Base-by-base conservation (phyloP, 2,329 filamentous ascomycete species). In the Diplocarpon mali region DNA sequence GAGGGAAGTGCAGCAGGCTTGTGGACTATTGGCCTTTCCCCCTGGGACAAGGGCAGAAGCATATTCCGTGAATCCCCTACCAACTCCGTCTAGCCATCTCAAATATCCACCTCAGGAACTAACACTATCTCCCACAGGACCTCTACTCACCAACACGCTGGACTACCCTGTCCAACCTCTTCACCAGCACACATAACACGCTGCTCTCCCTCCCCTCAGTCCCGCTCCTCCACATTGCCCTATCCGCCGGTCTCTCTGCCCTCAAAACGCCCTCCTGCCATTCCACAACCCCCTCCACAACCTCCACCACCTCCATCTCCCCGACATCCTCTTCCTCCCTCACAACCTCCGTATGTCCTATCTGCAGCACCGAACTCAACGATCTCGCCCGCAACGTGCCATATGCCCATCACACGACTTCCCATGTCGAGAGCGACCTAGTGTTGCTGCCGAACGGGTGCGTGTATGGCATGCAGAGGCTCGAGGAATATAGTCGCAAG, bases 241-340 rank as follows among this genome's bases (percentile, higher is more conserved):
- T 98, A 9, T 87, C 83, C 1, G 88, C 89, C 0, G 92, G 92
- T 7, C 75, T 98, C 9, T 95, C 89, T 0, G 89, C 92, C 1
- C 80, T 98, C 53, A 98, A 98, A 65, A 96, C 92, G 1, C 92
- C 92, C 0, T 81, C 87, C 13, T 98, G 92, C 62, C 89, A 96
- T 66, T 83, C 83, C 1, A 49, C 53, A 2, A 52, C 59, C 27
- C 14, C 28, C 30, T 40, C 50, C 9, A 50, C 49, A 10, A 49
- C 49, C 20, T 47, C 46, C 2, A 53, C 60, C 38, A 57, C 46
- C 2, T 54, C 60, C 40, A 57, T 57, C 7, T 56, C 55, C 15
- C 53, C 57, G 17, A 58, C 54, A 40, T 60, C 63, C 40, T 56
- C 57, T 0, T 56, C 57, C 13, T 57, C 54, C 11, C 51, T 58